These are phyloP conservation scores for Lecanicillium sp. DNA, from an alignment of 2,329 filamentous ascomycete genomes.

Conservation along the genomic window DNA sequence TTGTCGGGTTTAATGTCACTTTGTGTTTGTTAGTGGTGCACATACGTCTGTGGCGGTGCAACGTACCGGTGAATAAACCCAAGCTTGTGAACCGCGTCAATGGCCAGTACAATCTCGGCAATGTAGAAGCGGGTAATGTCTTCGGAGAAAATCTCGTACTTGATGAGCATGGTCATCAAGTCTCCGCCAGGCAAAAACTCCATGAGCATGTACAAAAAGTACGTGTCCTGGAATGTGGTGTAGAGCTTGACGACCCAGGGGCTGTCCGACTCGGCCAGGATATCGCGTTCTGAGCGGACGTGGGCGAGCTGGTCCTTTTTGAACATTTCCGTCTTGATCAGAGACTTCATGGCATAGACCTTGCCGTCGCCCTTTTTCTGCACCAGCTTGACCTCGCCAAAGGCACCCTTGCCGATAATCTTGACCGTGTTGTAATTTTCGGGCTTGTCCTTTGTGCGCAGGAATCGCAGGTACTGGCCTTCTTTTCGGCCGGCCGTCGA, in stretches of 20 bases:
- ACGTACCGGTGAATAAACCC: constrained; percentile 95
- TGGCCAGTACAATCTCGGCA: constrained; percentile 95
- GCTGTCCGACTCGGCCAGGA: constrained; percentile 97
- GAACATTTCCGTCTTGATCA: constrained; percentile 99
- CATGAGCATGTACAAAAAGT: constrained; percentile 98
- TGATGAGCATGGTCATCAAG: constrained; percentile 99
- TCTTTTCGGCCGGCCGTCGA: constrained; percentile 81
- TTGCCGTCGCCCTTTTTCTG: constrained; percentile 95
- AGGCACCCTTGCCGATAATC: constrained; percentile 97
- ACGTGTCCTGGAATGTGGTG: constrained; percentile 93
- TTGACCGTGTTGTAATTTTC: constrained; percentile 95
- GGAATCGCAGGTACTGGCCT: constrained; percentile 85
- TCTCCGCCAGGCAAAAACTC: constrained; percentile 97
- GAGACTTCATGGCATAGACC: constrained; percentile 95
- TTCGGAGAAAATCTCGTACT: constrained; percentile 98
- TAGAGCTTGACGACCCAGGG: constrained; percentile 98
- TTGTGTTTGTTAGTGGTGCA: constrained; percentile 7
- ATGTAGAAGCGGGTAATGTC: constrained; percentile 99
- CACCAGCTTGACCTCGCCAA: constrained; percentile 95
- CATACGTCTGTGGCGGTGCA: no score
- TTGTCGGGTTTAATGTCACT: constrained; percentile 99
- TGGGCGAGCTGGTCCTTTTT: constrained; percentile 98
- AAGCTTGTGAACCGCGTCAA: constrained; percentile 95
- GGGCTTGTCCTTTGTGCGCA: constrained; percentile 86
- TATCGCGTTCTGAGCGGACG: constrained; percentile 94